Evolutionary conservation across 78 protist genomes (phyloP).

Genomic region (Emiliania huxleyi): DNA sequence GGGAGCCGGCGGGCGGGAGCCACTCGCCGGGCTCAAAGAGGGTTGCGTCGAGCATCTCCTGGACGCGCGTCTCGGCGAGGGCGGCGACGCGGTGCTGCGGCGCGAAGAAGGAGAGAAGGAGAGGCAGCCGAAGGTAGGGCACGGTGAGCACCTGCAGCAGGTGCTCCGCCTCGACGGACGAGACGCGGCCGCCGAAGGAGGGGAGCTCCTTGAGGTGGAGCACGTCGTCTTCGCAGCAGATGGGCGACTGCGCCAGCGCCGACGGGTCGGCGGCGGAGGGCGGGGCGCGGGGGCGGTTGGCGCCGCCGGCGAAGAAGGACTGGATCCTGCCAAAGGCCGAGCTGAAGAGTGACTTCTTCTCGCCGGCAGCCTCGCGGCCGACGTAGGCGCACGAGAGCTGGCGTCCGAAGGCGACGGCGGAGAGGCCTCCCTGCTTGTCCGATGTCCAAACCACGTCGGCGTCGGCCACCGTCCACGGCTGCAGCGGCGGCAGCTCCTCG

Average conservation of each 20-base stretch:
- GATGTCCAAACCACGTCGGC: not conserved
- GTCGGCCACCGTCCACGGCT: not conserved
- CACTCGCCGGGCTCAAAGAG: constrained; percentile 51
- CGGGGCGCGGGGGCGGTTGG: not conserved
- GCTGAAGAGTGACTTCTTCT: not conserved
- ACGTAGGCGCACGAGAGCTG: not conserved
- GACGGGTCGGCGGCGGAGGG: constrained; percentile 35
- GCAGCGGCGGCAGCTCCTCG: not conserved
- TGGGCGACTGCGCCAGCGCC: not conserved
- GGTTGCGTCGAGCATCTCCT: constrained; percentile 41
- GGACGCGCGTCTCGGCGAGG: not conserved
- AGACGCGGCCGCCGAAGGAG: constrained; percentile 38
- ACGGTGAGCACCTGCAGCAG: constrained; percentile 58
- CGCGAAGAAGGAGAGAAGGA: constrained; percentile 6
- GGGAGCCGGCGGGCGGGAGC: too few species aligned
- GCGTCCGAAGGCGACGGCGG: not conserved
- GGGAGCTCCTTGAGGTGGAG: constrained; percentile 49
- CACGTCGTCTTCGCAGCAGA: constrained; percentile 57
- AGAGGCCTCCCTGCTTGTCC: not conserved
- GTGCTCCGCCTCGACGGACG: constrained; percentile 37
- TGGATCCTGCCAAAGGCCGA: not conserved
- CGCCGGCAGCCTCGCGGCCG: not conserved
- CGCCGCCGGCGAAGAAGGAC: too few species aligned
- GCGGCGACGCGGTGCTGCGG: not conserved
- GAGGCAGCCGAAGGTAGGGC: constrained; percentile 43